Conservation (phyloP, 805 yeast genomes). For the Candida silvicultrix region DNA sequence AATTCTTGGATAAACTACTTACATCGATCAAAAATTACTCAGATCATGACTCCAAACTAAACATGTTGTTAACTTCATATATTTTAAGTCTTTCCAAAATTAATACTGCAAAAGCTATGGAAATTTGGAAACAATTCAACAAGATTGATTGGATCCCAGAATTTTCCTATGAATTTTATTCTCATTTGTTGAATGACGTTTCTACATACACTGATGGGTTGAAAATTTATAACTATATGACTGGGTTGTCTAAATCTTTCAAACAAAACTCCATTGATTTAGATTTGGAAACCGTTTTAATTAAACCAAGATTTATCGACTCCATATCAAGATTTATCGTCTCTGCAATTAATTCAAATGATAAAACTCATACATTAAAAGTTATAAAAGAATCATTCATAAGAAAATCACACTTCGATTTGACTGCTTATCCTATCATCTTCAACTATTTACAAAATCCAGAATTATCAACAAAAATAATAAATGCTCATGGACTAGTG, state of each 20-base stretch:
- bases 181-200: constrained; percentile 26
- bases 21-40: constrained; percentile 33
- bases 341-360: constrained; percentile 12
- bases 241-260: constrained; percentile 25
- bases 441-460: constrained; percentile 26
- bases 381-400: constrained; percentile 32
- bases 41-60: constrained; percentile 28
- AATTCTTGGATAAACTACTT: constrained; percentile 50
- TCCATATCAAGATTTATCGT: constrained; percentile 14
- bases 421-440: constrained; percentile 25
- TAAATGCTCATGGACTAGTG: constrained; percentile 14
- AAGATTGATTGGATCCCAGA: constrained; percentile 34
- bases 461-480: constrained; percentile 19
- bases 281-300: constrained; percentile 6
- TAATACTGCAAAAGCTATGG: constrained; percentile 27
- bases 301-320: constrained; percentile 11
- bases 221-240: constrained; percentile 30
- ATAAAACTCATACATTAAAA: constrained; percentile 27
- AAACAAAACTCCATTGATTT: not conserved
- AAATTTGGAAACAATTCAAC: constrained; percentile 30
- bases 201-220: constrained; percentile 25
- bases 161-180: constrained; percentile 32
- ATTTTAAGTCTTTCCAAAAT: constrained; percentile 30
- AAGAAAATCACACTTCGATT: constrained; percentile 25
- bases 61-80: constrained; percentile 38